Conservation (phyloP, 2,329 filamentous ascomycete genomes). For the Calonectria henricotiae region DNA sequence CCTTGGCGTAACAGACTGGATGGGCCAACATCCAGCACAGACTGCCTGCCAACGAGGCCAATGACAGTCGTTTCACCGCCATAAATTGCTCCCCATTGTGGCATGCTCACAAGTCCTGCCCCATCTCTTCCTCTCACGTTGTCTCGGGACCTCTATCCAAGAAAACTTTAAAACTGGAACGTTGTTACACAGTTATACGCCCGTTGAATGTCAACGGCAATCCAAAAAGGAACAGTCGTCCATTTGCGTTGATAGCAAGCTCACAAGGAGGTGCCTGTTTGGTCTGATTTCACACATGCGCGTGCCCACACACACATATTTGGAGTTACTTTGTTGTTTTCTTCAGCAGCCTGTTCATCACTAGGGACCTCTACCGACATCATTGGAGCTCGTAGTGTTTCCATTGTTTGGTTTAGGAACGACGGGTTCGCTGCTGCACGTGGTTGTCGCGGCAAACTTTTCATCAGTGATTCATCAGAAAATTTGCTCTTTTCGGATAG, state of each 20-base stretch:
- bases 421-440: background rate
- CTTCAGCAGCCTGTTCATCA: background rate
- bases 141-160: background rate
- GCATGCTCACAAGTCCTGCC: background rate
- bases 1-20: background rate
- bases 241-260: background rate
- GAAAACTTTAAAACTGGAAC: background rate
- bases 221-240: background rate
- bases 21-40: conserved; percentile 3
- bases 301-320: background rate
- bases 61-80: background rate
- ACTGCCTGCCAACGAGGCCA: conserved; percentile 3
- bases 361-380: conserved; percentile 5
- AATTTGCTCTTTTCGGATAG: background rate
- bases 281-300: background rate
- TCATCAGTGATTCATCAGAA: background rate
- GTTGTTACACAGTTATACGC: background rate
- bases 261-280: background rate
- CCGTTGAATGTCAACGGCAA: background rate
- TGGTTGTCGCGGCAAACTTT: background rate
- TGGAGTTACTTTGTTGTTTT: background rate
- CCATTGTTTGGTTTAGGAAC: background rate
- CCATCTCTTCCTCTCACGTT: conserved; percentile 3
- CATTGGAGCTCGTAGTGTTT: background rate
- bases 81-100: background rate